phyloP scores from a whole-genome alignment of 352 stramenopile genomes.

The Pythium utonaiense region DNA sequence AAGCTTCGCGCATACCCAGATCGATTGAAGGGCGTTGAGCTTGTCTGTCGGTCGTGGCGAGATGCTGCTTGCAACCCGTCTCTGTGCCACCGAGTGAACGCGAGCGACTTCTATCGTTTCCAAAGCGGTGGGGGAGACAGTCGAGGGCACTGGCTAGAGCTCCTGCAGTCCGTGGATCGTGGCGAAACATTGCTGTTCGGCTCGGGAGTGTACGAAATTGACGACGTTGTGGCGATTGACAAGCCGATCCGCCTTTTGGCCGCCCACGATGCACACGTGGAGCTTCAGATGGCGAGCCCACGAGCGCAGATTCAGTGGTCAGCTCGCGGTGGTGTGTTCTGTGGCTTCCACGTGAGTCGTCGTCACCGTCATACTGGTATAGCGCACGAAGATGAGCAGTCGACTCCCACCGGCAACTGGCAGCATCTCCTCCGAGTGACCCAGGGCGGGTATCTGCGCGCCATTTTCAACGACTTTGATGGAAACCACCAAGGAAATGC shows the following conservation, averaged over 20 bases:
- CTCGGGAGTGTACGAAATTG: conserved; percentile 58
- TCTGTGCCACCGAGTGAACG: conserved; percentile 47
- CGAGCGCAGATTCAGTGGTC: conserved; percentile 53
- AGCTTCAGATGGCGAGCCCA: conserved; percentile 58
- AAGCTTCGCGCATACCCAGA: conserved; percentile 75
- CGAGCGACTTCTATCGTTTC: conserved; percentile 37
- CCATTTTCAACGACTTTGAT: conserved; percentile 69
- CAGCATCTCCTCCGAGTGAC: conserved; percentile 59
- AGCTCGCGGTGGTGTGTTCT: conserved; percentile 52
- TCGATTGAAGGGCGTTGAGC: conserved; percentile 32
- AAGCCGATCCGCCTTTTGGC: conserved; percentile 49
- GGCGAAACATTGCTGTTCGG: conserved; percentile 67
- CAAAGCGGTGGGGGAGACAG: conserved; percentile 4
- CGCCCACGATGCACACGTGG: conserved; percentile 51
- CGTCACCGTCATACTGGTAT: conserved; percentile 18
- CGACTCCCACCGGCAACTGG: conserved; percentile 39
- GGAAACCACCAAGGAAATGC: conserved; percentile 60
- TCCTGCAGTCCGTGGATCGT: conserved; percentile 27
- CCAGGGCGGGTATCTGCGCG: conserved; percentile 38
- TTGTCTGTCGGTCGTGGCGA: conserved; percentile 59
- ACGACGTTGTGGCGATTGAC: conserved; percentile 44
- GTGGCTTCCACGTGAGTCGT: conserved; percentile 61
- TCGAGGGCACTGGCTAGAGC: conserved; percentile 10
- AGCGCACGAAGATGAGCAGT: neutral
- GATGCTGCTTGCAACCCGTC: conserved; percentile 35